Evolutionary conservation across 805 yeast genomes (phyloP).

Genomic region (Sugiyamaella qingdaonensis): DNA sequence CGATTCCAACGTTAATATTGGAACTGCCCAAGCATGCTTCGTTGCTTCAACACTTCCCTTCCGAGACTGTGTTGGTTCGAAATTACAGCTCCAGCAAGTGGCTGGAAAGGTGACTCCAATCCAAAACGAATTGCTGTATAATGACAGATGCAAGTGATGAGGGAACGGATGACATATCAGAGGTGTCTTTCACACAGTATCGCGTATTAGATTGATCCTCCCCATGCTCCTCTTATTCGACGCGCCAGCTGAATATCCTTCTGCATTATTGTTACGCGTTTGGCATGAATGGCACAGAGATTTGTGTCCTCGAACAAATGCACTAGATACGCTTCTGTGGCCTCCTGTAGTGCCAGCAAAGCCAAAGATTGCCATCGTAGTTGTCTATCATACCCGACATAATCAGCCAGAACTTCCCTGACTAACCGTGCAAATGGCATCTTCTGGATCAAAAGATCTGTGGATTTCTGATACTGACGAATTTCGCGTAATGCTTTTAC

Average conservation of each 20-base stretch:
- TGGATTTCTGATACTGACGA: conserved; percentile 95
- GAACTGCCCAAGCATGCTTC: too few relatives aligned
- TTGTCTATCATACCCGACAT: conserved; percentile 38
- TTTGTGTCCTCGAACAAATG: conserved; percentile 96
- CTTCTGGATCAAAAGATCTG: conserved; percentile 92
- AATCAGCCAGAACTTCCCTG: conserved; percentile 75
- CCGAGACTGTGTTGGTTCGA: too few relatives aligned
- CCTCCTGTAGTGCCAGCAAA: conserved; percentile 96
- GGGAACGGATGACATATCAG: too few relatives aligned
- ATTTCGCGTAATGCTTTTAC: conserved; percentile 92
- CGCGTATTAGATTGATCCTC: not conserved
- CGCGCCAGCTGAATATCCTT: conserved; percentile 97
- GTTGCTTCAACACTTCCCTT: too few relatives aligned
- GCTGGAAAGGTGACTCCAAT: too few relatives aligned
- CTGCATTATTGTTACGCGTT: conserved; percentile 98
- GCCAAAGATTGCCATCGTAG: conserved; percentile 98
- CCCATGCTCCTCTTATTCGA: conserved; percentile 75
- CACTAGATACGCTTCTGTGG: conserved; percentile 96
- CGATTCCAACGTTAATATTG: too few relatives aligned
- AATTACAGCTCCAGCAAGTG: too few relatives aligned
- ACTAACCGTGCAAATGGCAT: conserved; percentile 97
- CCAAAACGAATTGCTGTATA: too few relatives aligned
- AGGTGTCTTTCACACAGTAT: too few relatives aligned
- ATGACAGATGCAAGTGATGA: too few relatives aligned
- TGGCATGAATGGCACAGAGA: conserved; percentile 98